A percentile compares a stretch with the other conserved stretches of the same genome.
phyloP scores from a whole-genome alignment of 129 eudicot genomes.

The Helianthus tuberosus region DNA sequence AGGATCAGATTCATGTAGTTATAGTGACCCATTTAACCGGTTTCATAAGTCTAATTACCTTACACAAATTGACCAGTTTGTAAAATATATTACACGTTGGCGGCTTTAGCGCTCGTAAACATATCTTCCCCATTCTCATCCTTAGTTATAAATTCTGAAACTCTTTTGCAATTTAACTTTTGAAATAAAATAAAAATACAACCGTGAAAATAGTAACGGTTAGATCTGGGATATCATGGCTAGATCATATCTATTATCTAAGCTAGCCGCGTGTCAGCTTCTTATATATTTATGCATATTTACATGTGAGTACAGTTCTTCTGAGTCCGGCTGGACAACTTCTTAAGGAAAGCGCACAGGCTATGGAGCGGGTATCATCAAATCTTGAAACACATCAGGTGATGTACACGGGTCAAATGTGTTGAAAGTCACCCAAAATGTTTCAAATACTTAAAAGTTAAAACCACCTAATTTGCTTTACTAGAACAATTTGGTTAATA shows the following conservation, averaged over 20 bases:
- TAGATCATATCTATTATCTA: neutral
- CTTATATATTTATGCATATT: constrained; percentile 12
- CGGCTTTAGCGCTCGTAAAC: neutral
- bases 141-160: constrained; percentile 3
- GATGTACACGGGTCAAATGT: neutral
- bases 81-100: neutral
- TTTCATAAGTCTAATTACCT: neutral
- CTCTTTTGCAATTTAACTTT: neutral
- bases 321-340: constrained; percentile 63
- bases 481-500: neutral
- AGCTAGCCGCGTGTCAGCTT: constrained; percentile 8
- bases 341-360: constrained; percentile 66
- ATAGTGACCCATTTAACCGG: neutral
- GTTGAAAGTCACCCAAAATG: neutral
- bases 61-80: neutral
- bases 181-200: neutral
- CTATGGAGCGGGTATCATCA: constrained; percentile 63
- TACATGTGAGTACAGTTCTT: constrained; percentile 38
- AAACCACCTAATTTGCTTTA: neutral
- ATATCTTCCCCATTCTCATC: constrained; percentile 2
- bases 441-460: neutral
- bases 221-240: constrained; percentile 1
- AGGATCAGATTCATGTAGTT: neutral
- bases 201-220: neutral
- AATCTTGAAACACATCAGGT: constrained; percentile 76